These are phyloP conservation scores for Diaporthe caulivora DNA, from an alignment of 2,329 filamentous ascomycete species.

Conservation along the genomic window DNA sequence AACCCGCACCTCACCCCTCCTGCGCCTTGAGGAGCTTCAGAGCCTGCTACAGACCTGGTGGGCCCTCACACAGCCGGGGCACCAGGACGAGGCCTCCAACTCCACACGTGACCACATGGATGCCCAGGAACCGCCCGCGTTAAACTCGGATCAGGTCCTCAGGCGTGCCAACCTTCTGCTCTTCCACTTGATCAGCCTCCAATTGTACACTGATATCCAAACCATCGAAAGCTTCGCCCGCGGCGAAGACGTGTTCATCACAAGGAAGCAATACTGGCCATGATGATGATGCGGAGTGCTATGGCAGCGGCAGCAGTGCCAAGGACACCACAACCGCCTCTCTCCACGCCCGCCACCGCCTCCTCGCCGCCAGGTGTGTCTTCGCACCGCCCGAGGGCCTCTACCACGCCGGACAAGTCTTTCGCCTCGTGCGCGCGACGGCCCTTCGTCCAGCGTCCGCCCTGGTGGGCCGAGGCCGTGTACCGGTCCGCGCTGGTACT, in stretches of 20 bases:
- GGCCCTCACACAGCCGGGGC: neutral
- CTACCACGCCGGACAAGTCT: neutral
- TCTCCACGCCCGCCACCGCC: neutral
- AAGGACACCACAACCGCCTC: neutral
- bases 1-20: neutral
- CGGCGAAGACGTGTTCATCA: constrained; percentile 2
- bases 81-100: neutral
- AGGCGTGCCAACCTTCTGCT: neutral
- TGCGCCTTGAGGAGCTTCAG: constrained; percentile 2
- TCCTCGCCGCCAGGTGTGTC: neutral
- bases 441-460: neutral
- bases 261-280: neutral
- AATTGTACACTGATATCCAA: neutral
- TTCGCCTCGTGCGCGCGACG: neutral
- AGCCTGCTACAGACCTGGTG: neutral
- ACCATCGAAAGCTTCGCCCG: neutral
- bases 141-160: neutral
- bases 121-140: neutral
- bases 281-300: neutral
- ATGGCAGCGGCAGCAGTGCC: neutral
- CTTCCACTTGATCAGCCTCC: neutral
- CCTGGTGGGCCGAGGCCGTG: neutral
- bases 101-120: neutral
- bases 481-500: neutral
- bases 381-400: neutral